Conservation (phyloP, 2,329 filamentous ascomycete genomes). For the Penicillium sp. region DNA sequence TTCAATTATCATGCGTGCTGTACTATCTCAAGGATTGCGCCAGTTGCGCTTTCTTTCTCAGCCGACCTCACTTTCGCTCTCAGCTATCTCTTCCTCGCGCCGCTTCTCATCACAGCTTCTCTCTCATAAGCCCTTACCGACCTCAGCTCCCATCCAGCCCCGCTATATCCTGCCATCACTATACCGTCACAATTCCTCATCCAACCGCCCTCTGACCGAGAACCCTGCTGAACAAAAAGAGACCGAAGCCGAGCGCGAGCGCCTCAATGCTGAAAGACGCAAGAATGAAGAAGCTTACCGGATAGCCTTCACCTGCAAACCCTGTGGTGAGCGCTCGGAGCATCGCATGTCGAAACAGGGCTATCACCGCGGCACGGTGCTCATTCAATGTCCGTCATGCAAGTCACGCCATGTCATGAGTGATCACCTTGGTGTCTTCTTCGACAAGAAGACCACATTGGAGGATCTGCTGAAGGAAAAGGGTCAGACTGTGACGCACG, state of each 20-base stretch:
- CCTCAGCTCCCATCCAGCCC: conserved; percentile 2
- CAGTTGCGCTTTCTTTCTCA: conserved; percentile 12
- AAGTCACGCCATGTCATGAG: conserved; percentile 84
- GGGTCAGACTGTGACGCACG: conserved; percentile 70
- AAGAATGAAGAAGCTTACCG: conserved; percentile 65
- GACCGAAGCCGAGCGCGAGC: conserved; percentile 30
- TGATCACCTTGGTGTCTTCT: conserved; percentile 68
- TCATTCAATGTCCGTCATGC: conserved; percentile 84
- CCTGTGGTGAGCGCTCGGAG: conserved; percentile 70
- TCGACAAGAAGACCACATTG: conserved; percentile 39
- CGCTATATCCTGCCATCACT: conserved; percentile 8
- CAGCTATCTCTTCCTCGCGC: conserved; percentile 16
- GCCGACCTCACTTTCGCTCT: conserved; percentile 13
- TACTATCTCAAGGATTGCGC: conserved; percentile 22
- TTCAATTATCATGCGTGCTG: conserved; percentile 15
- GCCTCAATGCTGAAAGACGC: conserved; percentile 34
- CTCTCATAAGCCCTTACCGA: conserved; percentile 6
- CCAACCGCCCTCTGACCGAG: conserved; percentile 34
- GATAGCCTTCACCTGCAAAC: conserved; percentile 87
- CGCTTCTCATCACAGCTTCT: conserved; percentile 17
- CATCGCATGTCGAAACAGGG: conserved; percentile 90
- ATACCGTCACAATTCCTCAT: conserved; percentile 30
- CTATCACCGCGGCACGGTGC: conserved; percentile 81
- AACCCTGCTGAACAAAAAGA: conserved; percentile 19
- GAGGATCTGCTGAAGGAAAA: conserved; percentile 40